These are phyloP conservation scores for Carpinus fangiana DNA, from an alignment of 306 rosid species.

Conservation along the genomic window DNA sequence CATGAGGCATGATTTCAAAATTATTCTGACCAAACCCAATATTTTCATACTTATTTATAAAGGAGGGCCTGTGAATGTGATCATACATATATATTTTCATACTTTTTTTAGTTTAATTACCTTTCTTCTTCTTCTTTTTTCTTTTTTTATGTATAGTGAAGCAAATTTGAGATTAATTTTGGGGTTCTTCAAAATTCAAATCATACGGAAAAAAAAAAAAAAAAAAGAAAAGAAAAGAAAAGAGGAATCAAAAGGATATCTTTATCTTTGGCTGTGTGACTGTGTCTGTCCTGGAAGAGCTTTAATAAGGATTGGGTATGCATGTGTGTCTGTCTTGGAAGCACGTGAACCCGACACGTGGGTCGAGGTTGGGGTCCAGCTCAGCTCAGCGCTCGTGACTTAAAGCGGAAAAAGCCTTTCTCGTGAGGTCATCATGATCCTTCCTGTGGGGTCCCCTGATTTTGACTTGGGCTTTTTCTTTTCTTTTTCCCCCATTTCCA, in stretches of 20 bases:
- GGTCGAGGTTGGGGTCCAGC: slow-evolving; percentile 3
- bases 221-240: not conserved
- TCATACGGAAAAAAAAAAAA: not conserved
- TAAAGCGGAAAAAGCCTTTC: not conserved
- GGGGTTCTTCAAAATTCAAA: not conserved
- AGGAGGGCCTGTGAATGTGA: not conserved
- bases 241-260: not conserved
- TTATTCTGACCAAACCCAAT: not conserved
- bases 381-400: slow-evolving; percentile 6
- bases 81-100: no score
- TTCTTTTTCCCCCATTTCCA: not conserved
- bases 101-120: no score
- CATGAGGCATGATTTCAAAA: not conserved
- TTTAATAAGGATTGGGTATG: not conserved
- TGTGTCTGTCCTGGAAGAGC: not conserved
- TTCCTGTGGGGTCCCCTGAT: not conserved
- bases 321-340: not conserved
- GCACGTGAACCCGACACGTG: not conserved
- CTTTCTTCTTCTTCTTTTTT: no score
- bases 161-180: not conserved
- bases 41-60: not conserved
- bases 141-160: not conserved
- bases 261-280: not conserved
- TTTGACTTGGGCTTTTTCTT: not conserved
- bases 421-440: slow-evolving; percentile 1